phyloP scores from a whole-genome alignment of 805 yeast genomes.

The Yamadazyma phyllophila region DNA sequence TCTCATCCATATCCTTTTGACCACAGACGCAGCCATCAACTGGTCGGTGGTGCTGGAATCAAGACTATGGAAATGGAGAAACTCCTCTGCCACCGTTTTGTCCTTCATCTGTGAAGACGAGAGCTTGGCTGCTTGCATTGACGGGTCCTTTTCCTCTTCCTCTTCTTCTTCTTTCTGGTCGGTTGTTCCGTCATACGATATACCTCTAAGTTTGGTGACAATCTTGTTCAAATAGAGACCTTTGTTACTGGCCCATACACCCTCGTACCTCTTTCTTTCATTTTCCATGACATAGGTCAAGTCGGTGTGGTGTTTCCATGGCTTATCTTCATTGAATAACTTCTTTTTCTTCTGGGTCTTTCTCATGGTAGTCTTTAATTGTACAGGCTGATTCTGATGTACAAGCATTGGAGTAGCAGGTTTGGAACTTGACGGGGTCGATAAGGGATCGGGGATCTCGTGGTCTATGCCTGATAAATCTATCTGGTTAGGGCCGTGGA shows the following conservation, averaged over 20 bases:
- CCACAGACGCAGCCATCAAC: conserved; percentile 60
- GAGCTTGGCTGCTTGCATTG: conserved; percentile 29
- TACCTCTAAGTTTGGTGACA: conserved; percentile 29
- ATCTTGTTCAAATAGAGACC: conserved; percentile 54
- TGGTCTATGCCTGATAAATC: conserved; percentile 15
- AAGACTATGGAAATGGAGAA: conserved; percentile 30
- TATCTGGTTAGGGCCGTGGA: conserved; percentile 13
- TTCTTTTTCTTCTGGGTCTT: conserved; percentile 39
- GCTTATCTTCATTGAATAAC: conserved; percentile 80
- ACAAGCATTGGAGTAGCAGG: conserved; percentile 15
- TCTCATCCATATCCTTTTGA: conserved; percentile 75
- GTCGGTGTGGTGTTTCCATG: conserved; percentile 86
- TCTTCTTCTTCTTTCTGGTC: conserved; percentile 14
- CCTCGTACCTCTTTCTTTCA: conserved; percentile 88
- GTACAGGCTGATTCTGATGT: conserved; percentile 29
- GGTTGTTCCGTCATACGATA: conserved; percentile 21
- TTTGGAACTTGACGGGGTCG: conserved; percentile 11
- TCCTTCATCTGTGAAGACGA: conserved; percentile 26
- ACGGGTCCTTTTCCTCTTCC: conserved; percentile 2
- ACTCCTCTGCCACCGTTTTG: conserved; percentile 18
- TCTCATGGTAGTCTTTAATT: conserved; percentile 52
- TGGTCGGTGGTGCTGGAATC: conserved; percentile 25
- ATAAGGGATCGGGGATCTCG: conserved; percentile 10
- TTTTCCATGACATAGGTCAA: conserved; percentile 48
- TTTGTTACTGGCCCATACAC: conserved; percentile 88